Percentiles rank a stretch among this genome's conserved stretches.
Evolutionary conservation across 208 protist species (phyloP).

Genomic region (Crithidia acanthocephali): DNA sequence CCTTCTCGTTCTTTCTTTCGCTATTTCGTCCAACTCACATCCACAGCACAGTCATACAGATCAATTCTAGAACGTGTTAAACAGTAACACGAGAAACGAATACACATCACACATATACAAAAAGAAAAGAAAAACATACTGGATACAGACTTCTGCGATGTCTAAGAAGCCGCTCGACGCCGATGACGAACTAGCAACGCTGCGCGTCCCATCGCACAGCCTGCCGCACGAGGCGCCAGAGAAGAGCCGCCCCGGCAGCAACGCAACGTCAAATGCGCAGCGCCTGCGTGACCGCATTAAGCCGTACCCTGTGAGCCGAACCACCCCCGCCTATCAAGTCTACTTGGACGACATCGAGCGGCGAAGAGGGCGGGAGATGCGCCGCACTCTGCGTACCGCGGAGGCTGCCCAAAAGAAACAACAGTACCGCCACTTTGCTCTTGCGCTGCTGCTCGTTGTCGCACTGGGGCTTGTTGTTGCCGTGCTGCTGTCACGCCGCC

Average conservation of each 20-base stretch:
- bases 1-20: too few relatives aligned
- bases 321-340: conserved; percentile 12
- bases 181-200: conserved; percentile 3
- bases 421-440: conserved; percentile 3
- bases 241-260: background rate
- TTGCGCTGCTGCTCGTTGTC: conserved; percentile 15
- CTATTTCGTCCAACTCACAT: too few relatives aligned
- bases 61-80: too few relatives aligned
- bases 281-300: conserved; percentile 12
- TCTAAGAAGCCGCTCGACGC: background rate
- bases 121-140: too few relatives aligned
- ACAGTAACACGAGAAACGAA: too few relatives aligned
- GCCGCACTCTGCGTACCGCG: conserved; percentile 9
- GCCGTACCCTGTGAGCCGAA: background rate
- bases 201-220: conserved; percentile 21
- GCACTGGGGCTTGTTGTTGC: conserved; percentile 2
- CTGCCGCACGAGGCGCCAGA: background rate
- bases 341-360: conserved; percentile 24
- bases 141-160: background rate
- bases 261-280: background rate
- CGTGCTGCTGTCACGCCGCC: background rate
- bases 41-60: too few relatives aligned
- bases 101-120: background rate
- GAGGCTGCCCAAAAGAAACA: conserved; percentile 4
- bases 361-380: conserved; percentile 27